Evolutionary conservation across 2,329 filamentous ascomycete genomes (phyloP).

Genomic region (Chaetomiaceae sp.): DNA sequence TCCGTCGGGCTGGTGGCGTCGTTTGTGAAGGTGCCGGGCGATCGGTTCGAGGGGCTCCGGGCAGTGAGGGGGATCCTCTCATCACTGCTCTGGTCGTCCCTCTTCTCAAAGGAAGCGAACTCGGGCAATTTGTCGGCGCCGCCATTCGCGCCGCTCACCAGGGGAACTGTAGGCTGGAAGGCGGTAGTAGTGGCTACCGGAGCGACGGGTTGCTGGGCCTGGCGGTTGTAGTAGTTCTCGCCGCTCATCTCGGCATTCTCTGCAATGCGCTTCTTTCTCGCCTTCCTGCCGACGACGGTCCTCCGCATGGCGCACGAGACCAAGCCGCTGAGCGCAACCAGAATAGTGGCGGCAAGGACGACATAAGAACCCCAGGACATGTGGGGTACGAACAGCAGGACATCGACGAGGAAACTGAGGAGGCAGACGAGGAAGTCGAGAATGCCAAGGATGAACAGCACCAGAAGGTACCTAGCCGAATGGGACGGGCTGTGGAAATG

Average conservation of each 20-base stretch:
- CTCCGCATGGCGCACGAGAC: constrained; percentile 93
- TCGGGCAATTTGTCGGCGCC: constrained; percentile 44
- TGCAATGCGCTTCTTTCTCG: constrained; percentile 84
- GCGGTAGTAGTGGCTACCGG: constrained; percentile 36
- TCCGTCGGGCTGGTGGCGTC: constrained; percentile 30
- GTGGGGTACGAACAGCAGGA: constrained; percentile 90
- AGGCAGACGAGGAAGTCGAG: constrained; percentile 79
- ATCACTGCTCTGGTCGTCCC: constrained; percentile 58
- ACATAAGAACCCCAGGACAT: constrained; percentile 92
- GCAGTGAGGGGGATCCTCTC: constrained; percentile 68
- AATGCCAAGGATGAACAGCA: constrained; percentile 79
- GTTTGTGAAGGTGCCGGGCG: constrained; percentile 41
- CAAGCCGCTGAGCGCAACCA: constrained; percentile 75
- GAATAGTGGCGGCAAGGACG: constrained; percentile 80
- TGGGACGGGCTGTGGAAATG: constrained; percentile 87
- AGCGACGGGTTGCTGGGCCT: constrained; percentile 46
- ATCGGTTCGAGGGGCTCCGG: constrained; percentile 56
- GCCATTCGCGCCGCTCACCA: constrained; percentile 52
- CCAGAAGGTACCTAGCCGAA: constrained; percentile 81
- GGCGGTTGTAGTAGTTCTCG: constrained; percentile 79
- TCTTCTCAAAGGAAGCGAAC: constrained; percentile 64
- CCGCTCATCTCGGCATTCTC: constrained; percentile 98
- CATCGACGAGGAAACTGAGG: constrained; percentile 86
- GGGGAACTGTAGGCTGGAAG: constrained; percentile 55
- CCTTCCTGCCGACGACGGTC: constrained; percentile 84